A percentile compares a stretch with the other conserved stretches of the same genome.
Conservation (phyloP, 2,329 filamentous ascomycete species). For the Colletotrichum kahawae region DNA sequence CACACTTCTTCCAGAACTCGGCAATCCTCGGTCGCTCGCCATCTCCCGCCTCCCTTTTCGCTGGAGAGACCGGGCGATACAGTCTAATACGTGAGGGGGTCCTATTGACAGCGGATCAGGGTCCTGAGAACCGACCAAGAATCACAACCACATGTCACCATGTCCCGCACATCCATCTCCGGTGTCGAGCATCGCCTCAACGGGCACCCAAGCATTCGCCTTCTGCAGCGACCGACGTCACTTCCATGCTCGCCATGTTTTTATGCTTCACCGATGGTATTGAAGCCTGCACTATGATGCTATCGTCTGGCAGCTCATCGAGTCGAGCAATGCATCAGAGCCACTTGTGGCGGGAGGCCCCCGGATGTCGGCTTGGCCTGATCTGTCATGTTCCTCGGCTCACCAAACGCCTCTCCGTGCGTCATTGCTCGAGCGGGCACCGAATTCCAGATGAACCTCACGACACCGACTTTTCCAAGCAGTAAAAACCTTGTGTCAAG, state of each 20-base stretch:
- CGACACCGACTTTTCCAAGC: neutral
- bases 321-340: neutral
- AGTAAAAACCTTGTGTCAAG: neutral
- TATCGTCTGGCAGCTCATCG: neutral
- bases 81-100: neutral
- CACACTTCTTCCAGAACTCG: neutral
- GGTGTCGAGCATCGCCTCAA: neutral
- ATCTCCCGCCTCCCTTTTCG: neutral
- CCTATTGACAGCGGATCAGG: neutral
- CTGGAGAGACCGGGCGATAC: neutral
- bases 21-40: constrained; percentile 5
- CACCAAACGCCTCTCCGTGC: neutral
- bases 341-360: neutral
- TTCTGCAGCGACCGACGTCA: constrained; percentile 10
- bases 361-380: neutral
- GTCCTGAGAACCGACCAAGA: neutral
- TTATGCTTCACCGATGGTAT: neutral
- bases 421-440: neutral
- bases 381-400: neutral
- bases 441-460: constrained; percentile 9
- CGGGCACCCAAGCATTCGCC: neutral
- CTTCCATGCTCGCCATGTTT: neutral
- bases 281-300: neutral
- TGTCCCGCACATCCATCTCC: neutral
- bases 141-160: neutral